Conservation (phyloP, 352 stramenopile species). For the Phytophthora sansomeana region DNA sequence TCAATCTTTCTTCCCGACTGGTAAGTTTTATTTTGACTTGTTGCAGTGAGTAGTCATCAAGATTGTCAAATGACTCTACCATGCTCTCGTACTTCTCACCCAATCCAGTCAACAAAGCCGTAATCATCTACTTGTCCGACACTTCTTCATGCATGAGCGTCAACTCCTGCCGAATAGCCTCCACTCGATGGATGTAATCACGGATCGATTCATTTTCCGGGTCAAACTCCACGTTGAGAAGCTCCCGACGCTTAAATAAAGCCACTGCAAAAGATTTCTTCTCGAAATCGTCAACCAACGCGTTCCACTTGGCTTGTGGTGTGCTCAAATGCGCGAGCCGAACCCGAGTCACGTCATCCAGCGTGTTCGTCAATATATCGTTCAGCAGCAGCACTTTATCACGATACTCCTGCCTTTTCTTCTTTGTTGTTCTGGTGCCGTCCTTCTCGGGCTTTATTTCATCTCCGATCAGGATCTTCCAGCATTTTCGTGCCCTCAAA, state of each 20-base stretch:
- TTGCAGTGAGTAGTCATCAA: slow-evolving; percentile 16
- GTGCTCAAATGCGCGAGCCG: slow-evolving; percentile 15
- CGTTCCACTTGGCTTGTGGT: slow-evolving; percentile 17
- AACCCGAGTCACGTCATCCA: slow-evolving; percentile 18
- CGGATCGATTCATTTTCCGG: slow-evolving; percentile 7
- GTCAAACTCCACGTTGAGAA: slow-evolving; percentile 25
- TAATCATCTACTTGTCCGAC: slow-evolving; percentile 6
- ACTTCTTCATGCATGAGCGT: slow-evolving; percentile 22
- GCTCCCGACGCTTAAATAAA: slow-evolving; percentile 16
- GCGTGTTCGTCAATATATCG: slow-evolving; percentile 22
- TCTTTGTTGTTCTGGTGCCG: not conserved
- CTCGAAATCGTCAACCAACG: slow-evolving; percentile 19
- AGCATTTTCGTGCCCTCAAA: slow-evolving; percentile 9
- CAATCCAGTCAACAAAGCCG: slow-evolving; percentile 17
- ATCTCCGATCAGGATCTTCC: slow-evolving; percentile 21
- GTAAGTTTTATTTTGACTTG: slow-evolving; percentile 23
- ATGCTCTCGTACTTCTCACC: too few species aligned
- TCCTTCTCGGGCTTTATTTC: slow-evolving; percentile 8
- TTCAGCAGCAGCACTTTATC: slow-evolving; percentile 20
- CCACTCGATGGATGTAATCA: slow-evolving; percentile 21
- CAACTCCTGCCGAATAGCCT: slow-evolving; percentile 18
- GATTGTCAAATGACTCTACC: too few species aligned
- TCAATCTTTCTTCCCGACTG: slow-evolving; percentile 6
- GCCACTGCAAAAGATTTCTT: slow-evolving; percentile 25
- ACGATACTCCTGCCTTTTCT: slow-evolving; percentile 9